Base-by-base conservation (phyloP, 495 filamentous ascomycete genomes). In the Hypomontagnella monticulosa region DNA sequence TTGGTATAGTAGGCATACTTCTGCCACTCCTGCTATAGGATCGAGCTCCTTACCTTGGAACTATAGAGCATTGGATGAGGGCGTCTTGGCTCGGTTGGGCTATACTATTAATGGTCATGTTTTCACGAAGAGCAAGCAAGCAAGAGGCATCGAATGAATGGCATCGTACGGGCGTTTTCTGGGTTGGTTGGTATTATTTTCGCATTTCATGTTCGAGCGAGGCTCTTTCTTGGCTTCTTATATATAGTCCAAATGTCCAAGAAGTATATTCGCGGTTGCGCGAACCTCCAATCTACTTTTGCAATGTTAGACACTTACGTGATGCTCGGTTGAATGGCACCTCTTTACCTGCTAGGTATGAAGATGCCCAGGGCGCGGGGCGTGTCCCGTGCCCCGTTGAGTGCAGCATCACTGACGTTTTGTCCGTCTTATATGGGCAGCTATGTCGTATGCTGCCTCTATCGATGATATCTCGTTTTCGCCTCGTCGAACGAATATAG, bases 161-260 rank as follows among this genome's bases (percentile, higher is more conserved):
- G 64, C 64, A 67, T 67, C 49, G 33, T 49, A 61, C 11, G 42
- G 64, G 64, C 57, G 64, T 67, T n/a, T n/a, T 62, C 7, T 57
- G 38, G 52, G 57, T 58, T 54, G 11, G 52, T 54, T 48, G 49
- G 36, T 23, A 38, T 66, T n/a, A n/a, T n/a, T n/a, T 43, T 50
- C 18, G 12, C 33, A 43, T 66, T 52, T 58, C 20, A 27, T 57
- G n/a, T 61, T 61, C 20, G 12, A 53, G 42, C 30, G 27, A 37
- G 51, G 27, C 36, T 23, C 19, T 23, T 48, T 43, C 23, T 27
- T 27, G 23, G 38, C 23, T 18, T 11, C 23, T 18, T 11, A 34
- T 38, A 50, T 46, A 41, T 27, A 56, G 52, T 52, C 30, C 20
- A 55, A 55, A 41, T 42, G 38, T 40, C 47, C 12, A 47, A n/a